A percentile compares a stretch with the other conserved stretches of the same genome.
Conservation (phyloP, 306 rosid species). For the Dryas octopetala region DNA sequence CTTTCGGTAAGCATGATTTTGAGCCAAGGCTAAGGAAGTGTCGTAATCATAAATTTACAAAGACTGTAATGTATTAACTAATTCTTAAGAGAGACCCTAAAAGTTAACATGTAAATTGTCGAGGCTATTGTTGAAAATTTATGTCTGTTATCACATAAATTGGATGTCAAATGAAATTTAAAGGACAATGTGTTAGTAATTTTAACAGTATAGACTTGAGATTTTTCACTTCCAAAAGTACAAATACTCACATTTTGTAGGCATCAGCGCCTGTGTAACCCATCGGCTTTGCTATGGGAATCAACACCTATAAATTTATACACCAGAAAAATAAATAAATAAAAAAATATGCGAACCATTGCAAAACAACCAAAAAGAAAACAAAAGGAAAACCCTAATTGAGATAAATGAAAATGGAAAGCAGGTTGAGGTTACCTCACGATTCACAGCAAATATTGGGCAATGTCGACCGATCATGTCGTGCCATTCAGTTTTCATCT, state of each 20-base stretch:
- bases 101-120: not conserved
- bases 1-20: slow-evolving; percentile 13
- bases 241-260: slow-evolving; percentile 61
- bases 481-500: slow-evolving; percentile 91
- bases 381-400: slow-evolving; percentile 25
- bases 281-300: slow-evolving; percentile 73
- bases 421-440: slow-evolving; percentile 57
- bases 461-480: slow-evolving; percentile 92
- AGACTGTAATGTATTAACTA: no score
- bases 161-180: not conserved
- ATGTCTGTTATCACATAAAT: not conserved
- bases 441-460: slow-evolving; percentile 86
- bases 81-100: not conserved
- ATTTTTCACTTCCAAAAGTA: not conserved
- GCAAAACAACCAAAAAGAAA: not conserved
- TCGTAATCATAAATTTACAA: not conserved
- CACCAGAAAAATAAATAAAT: not conserved
- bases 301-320: slow-evolving; percentile 56
- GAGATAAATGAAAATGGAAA: slow-evolving; percentile 10
- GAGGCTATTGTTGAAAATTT: not conserved
- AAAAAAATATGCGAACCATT: not conserved
- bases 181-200: not conserved
- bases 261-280: slow-evolving; percentile 96
- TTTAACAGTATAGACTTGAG: not conserved
- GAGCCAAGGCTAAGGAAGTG: not conserved